phyloP scores from a whole-genome alignment of 2,329 filamentous ascomycete genomes.

The Fusarium humuli region DNA sequence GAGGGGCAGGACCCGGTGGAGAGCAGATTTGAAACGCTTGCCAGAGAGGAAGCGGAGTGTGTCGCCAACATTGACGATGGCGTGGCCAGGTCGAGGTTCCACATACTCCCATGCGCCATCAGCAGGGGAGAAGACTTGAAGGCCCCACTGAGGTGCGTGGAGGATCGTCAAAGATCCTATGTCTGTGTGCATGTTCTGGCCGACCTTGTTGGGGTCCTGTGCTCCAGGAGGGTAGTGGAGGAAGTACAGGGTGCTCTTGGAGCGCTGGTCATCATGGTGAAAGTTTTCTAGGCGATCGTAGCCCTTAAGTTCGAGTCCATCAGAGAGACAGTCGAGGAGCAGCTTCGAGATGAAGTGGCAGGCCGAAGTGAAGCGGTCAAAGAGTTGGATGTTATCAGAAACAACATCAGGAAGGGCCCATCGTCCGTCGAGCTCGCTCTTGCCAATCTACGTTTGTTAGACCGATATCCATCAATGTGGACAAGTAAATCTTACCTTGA shows the following conservation, averaged over 20 bases:
- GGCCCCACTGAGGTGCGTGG: constrained; percentile 23
- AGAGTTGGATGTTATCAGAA: constrained; percentile 2
- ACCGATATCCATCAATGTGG: neutral
- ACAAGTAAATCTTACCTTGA: neutral
- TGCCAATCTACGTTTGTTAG: neutral
- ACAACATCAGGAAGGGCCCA: constrained; percentile 19
- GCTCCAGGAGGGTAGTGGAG: constrained; percentile 14
- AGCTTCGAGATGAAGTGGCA: constrained; percentile 23
- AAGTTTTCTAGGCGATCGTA: neutral
- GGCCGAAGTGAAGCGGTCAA: constrained; percentile 9
- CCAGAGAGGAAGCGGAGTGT: constrained; percentile 21
- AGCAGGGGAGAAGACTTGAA: constrained; percentile 14
- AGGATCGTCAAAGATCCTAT: constrained; percentile 20
- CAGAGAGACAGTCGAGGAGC: constrained; percentile 15
- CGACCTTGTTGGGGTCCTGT: constrained; percentile 12
- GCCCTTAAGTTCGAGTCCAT: neutral
- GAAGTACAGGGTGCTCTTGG: constrained; percentile 26
- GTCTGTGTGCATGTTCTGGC: constrained; percentile 30
- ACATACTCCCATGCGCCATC: constrained; percentile 14
- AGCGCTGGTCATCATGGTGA: constrained; percentile 17
- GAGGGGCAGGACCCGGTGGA: constrained; percentile 14
- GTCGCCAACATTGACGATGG: constrained; percentile 13
- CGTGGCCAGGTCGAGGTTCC: neutral
- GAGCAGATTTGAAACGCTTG: constrained; percentile 6
- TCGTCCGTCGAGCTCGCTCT: constrained; percentile 4